A percentile compares a stretch with the other conserved stretches of the same genome.
These are phyloP conservation scores for Crithidia thermophila DNA, from an alignment of 208 protist species.

Conservation along the genomic window DNA sequence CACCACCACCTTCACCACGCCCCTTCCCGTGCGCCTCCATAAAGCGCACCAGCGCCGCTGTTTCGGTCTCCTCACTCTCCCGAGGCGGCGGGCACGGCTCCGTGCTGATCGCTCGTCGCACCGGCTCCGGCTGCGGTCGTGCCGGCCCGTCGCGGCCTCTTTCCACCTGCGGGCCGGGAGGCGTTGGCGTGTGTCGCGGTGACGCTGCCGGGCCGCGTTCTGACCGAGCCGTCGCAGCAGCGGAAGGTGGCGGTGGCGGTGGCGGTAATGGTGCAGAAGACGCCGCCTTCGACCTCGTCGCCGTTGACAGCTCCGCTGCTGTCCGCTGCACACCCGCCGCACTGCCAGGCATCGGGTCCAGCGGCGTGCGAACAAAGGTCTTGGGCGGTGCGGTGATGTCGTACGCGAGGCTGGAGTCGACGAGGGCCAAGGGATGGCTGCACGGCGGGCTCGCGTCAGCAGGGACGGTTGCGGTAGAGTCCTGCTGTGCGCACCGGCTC, in stretches of 20 bases:
- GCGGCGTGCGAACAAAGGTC: slow-evolving; percentile 4
- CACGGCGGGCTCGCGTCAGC: background rate
- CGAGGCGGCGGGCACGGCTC: background rate
- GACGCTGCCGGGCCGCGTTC: too few relatives aligned
- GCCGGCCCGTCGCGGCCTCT: too few relatives aligned
- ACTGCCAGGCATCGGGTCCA: background rate
- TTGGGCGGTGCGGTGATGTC: slow-evolving; percentile 6
- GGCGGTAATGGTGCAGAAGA: background rate
- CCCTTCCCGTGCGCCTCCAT: background rate
- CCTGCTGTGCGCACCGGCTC: background rate
- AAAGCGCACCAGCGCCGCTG: background rate
- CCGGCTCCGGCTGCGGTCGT: too few relatives aligned
- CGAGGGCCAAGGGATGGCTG: slow-evolving; percentile 10
- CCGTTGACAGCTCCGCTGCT: background rate
- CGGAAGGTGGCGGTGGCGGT: too few relatives aligned
- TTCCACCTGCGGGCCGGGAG: too few relatives aligned
- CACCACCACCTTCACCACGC: too few relatives aligned
- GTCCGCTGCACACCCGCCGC: too few relatives aligned
- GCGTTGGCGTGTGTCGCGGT: too few relatives aligned
- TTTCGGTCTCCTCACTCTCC: background rate
- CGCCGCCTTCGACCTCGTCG: background rate
- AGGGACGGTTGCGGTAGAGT: background rate
- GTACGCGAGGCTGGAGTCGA: background rate
- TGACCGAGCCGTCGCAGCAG: too few relatives aligned
- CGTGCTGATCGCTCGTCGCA: background rate